Evolutionary conservation across 768 basidiomycete species (phyloP), one percentile per base, ranked within the genome.

Genomic region (Leccinum truebloodii): DNA sequence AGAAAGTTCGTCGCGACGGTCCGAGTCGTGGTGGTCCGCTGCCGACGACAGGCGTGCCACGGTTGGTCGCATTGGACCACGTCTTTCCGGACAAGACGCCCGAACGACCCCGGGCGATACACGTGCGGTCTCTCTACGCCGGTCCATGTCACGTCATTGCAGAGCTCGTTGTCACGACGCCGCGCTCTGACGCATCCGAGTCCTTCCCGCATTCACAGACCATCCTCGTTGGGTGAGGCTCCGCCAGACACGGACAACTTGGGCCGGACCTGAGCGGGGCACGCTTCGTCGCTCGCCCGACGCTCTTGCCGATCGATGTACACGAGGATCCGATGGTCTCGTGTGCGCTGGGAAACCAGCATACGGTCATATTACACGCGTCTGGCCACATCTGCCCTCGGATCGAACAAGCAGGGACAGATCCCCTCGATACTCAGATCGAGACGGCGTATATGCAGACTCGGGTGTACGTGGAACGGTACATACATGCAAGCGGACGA

Each of bases 191-290:
- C 54, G 67, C 68, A 22, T 58, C 62, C 18, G 10, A 2, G 20
- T 50, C 62, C 5, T 55, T 57, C 2, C 54, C 58, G 1, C 20
- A 34, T 14, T 20, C 39, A 18, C 73, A 68, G 55, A 63, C 74
- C 50, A 26, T 81, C 13, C 78, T 88, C 6, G 65, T 80, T 13
- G 95, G 94, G 7, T 98, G 95, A 95, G 95, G 95, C 6, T 78
- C 86, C 2, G 82, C 85, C 14, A 79, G 95, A 34, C 93, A 95
- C 67, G 93, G 94, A 4, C 94, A 98, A 69, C 82, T 98, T 2
- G 91, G 90, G 4, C 63, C 71, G 26, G 59, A 72, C 18, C 41
- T 28, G 28, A 52, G 34, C 13, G 58, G 59, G 12, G 44, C 13
- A 13, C 66, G 68, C 9, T 59, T 41, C 37, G 34, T 60, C 6